Conservation (phyloP, 2,329 filamentous ascomycete species). For the Knoxdaviesia capensis region DNA sequence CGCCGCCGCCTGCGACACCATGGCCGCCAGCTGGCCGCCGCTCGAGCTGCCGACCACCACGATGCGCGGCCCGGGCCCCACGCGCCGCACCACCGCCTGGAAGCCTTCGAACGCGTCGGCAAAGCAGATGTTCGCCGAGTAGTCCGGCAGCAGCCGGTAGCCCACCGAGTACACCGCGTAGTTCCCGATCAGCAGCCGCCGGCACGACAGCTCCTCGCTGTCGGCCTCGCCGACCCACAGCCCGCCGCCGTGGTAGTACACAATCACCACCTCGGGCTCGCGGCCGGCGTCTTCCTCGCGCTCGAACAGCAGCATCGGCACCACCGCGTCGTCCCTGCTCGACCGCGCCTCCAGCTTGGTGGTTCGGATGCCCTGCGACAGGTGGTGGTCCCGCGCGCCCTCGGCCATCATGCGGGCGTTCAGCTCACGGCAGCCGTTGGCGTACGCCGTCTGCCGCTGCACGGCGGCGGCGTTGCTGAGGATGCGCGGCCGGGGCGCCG, state of each 20-base stretch:
- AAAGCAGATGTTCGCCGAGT: conserved; percentile 18
- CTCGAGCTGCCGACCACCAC: conserved; percentile 24
- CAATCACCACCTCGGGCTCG: conserved; percentile 10
- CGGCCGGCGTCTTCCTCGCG: conserved; percentile 4
- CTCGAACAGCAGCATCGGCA: conserved; percentile 17
- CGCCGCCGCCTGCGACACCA: conserved; percentile 16
- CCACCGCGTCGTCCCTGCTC: conserved; percentile 11
- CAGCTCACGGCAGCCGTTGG: conserved; percentile 16
- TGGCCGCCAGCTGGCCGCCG: conserved; percentile 25
- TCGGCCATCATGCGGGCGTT: conserved; percentile 15
- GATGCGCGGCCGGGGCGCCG: conserved; percentile 8
- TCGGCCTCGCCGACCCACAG: conserved; percentile 25
- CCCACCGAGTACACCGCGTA: conserved; percentile 21
- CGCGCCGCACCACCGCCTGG: conserved; percentile 3
- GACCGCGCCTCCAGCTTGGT: conserved; percentile 13
- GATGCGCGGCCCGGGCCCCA: conserved; percentile 6
- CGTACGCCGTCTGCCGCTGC: conserved; percentile 19
- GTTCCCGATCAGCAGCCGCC: conserved; percentile 14
- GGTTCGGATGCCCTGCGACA: conserved; percentile 14
- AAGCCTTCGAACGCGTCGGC: conserved; percentile 21
- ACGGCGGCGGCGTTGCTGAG: conserved; percentile 10
- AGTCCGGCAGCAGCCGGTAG: conserved; percentile 22
- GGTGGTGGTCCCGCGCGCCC: conserved; percentile 15
- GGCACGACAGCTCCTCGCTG: conserved; percentile 26
- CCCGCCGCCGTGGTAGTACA: conserved; percentile 29